These are phyloP conservation scores for Anisodus acutangulus DNA, from an alignment of 257 asterid species.

Conservation along the genomic window DNA sequence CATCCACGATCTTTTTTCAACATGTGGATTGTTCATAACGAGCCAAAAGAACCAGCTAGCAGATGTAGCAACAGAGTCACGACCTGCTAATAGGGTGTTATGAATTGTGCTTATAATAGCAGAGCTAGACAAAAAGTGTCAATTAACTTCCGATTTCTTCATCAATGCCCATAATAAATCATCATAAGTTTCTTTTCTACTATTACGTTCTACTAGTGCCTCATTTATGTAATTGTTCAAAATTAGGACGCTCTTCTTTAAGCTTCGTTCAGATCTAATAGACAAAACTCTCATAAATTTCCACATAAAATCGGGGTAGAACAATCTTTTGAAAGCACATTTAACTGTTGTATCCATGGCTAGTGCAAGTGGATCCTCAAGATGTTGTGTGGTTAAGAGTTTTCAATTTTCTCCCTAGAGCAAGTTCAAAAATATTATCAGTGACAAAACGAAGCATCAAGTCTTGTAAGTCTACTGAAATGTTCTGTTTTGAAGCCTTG, in stretches of 20 bases:
- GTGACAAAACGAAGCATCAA: conserved; percentile 17
- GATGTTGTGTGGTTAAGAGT: conserved; percentile 1
- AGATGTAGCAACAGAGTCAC: conserved; percentile 25
- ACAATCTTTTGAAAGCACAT: conserved; percentile 15
- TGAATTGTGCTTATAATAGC: not conserved
- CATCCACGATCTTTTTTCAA: not conserved
- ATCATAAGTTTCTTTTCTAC: not conserved
- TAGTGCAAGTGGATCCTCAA: not conserved
- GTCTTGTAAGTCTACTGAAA: conserved; percentile 19
- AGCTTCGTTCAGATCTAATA: not conserved
- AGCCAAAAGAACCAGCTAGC: conserved; percentile 28
- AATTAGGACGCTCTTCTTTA: not conserved
- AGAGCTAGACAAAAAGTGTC: not conserved
- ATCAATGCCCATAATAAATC: conserved; percentile 22
- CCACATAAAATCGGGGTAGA: conserved; percentile 27
- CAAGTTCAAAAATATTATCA: conserved; percentile 30
- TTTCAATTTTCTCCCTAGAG: conserved; percentile 14
- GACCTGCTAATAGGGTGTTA: conserved; percentile 6
- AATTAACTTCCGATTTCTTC: not conserved
- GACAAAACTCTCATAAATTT: not conserved
- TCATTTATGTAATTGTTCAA: conserved; percentile 21
- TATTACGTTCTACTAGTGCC: not conserved
- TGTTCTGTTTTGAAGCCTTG: not conserved
- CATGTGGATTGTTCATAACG: not conserved
- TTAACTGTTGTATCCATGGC: conserved; percentile 29